A percentile compares a stretch with the other conserved stretches of the same genome.
Conservation (phyloP, 2,329 filamentous ascomycete genomes). For the Colletotrichum sp. region DNA sequence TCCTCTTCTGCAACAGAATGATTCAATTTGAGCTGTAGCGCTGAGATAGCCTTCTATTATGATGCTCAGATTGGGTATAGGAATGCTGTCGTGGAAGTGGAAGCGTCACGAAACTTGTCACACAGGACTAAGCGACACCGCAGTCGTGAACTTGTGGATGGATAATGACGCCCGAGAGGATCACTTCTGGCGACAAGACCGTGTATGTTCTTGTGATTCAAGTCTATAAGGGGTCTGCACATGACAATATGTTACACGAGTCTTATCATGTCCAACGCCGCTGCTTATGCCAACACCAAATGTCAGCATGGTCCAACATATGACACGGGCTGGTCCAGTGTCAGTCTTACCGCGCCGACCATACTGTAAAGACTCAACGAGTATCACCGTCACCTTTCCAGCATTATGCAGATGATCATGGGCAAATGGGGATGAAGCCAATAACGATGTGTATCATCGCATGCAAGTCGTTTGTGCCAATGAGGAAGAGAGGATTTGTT, state of each 20-base stretch:
- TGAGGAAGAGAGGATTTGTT: not conserved
- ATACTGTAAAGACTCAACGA: fast-evolving
- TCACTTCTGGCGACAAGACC: fast-evolving
- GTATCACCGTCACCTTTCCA: fast-evolving
- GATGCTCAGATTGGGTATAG: not conserved
- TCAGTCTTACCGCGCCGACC: fast-evolving
- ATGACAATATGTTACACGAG: fast-evolving
- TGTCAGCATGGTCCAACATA: not conserved
- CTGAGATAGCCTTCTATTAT: too few relatives aligned
- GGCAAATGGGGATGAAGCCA: fast-evolving
- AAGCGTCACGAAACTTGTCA: too few relatives aligned
- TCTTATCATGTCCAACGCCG: fast-evolving
- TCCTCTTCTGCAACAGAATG: too few relatives aligned
- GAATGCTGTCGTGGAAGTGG: too few relatives aligned
- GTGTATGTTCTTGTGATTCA: fast-evolving
- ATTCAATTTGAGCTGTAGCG: too few relatives aligned
- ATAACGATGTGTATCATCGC: not conserved
- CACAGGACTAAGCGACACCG: too few relatives aligned
- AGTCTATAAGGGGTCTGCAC: fast-evolving
- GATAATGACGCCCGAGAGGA: not conserved
- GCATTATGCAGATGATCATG: fast-evolving
- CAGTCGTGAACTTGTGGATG: too few relatives aligned
- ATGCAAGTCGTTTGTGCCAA: not conserved
- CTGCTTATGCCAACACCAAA: not conserved
- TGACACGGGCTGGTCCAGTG: not conserved